These are phyloP conservation scores for Cyberlindnera xishuangbannaensis DNA, from an alignment of 805 yeast genomes.

Conservation along the genomic window DNA sequence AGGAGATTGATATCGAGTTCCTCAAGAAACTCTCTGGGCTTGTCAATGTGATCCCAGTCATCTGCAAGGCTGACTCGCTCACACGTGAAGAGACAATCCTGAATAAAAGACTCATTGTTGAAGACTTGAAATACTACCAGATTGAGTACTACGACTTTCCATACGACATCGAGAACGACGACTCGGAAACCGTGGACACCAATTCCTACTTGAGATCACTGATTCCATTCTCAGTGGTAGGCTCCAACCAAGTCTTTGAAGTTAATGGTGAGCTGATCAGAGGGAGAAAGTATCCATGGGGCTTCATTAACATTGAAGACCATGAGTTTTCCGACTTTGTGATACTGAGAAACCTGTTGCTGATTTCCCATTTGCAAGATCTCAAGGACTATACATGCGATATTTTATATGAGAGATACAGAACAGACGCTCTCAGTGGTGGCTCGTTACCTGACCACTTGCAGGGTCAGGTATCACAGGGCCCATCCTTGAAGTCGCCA, in stretches of 20 bases:
- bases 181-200: constrained; percentile 60
- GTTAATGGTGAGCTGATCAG: constrained; percentile 36
- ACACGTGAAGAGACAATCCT: constrained; percentile 70
- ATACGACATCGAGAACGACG: constrained; percentile 46
- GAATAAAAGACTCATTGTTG: constrained; percentile 69
- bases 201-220: constrained; percentile 58
- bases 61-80: constrained; percentile 81
- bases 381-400: constrained; percentile 88
- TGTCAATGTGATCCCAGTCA: constrained; percentile 80
- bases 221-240: constrained; percentile 64
- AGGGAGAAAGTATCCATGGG: constrained; percentile 55
- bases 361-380: constrained; percentile 82
- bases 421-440: constrained; percentile 79
- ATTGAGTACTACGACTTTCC: constrained; percentile 75
- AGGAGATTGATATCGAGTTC: constrained; percentile 70
- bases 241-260: constrained; percentile 58
- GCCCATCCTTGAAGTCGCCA: constrained; percentile 17
- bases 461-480: constrained; percentile 16
- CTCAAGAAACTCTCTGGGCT: constrained; percentile 74
- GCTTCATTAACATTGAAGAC: constrained; percentile 58
- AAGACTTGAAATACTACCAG: constrained; percentile 65
- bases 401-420: constrained; percentile 77
- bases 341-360: constrained; percentile 68
- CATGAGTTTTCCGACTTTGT: constrained; percentile 77
- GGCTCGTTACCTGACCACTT: constrained; percentile 36